Evolutionary conservation across 371 early-diverging fungal genomes (phyloP).

Genomic region (Dinochytrium kinnereticum): DNA sequence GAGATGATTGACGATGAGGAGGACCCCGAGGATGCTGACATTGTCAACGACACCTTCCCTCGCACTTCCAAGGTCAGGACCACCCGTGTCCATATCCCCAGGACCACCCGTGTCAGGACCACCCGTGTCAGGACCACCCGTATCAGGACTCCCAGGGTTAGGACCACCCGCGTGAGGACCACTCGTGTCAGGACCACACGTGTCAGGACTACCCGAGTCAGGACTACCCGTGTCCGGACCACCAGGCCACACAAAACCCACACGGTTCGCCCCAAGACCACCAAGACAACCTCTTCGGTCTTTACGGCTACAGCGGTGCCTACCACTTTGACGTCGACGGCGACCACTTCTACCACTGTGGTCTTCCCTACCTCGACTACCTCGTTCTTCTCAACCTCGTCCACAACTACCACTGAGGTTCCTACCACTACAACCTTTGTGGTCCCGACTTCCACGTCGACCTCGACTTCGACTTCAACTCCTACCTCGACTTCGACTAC

Average conservation of each 20-base stretch:
- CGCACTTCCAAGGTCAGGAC: background rate
- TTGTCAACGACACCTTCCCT: no score
- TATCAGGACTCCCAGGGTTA: background rate
- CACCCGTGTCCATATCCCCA: background rate
- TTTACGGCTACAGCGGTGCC: background rate
- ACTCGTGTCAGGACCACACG: background rate
- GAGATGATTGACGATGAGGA: background rate
- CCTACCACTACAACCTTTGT: background rate
- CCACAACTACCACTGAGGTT: background rate
- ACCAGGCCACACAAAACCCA: background rate
- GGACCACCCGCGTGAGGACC: background rate
- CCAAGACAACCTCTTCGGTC: background rate
- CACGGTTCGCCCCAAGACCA: background rate
- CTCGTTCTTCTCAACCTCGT: background rate
- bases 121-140: background rate
- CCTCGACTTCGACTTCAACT: background rate
- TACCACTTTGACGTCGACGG: background rate
- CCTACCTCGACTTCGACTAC: background rate
- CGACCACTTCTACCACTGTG: background rate
- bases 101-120: background rate
- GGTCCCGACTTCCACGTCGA: background rate
- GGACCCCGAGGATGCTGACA: background rate
- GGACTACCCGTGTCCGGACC: background rate
- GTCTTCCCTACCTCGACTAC: background rate
- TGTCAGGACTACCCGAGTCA: no score